Evolutionary conservation across 208 protist species (phyloP), one percentile per base, ranked within the genome.

Genomic region (Porcisia deanei): DNA sequence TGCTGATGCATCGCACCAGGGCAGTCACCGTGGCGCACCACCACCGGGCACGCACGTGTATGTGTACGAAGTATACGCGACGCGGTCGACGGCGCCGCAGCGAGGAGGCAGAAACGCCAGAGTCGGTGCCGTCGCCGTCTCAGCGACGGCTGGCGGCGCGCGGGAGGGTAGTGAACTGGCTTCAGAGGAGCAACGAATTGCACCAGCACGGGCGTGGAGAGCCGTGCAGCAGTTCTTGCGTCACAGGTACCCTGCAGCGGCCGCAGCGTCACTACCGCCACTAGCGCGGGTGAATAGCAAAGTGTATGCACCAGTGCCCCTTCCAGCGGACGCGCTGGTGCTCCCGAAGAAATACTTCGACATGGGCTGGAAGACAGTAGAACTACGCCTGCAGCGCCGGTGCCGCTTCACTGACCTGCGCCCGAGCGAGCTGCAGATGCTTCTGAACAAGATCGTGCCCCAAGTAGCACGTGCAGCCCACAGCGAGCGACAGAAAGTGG

Each of bases 41-140:
- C 39, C n/a, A 68, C 14, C 14, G 47, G 60, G 45, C n/a, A 45
- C 68, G 55, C 73, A 54, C 14, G 37, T 96, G 37, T 94, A 90
- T 81, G 66, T 86, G 1, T 96, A 96, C 71, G 90, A 96, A 52
- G 79, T 96, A 66, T 88, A 90, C 80, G 92, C 86, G 58, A 93
- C 90, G n/a, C 83, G 90, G 8, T 39, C 71, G 47, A 60, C 55
- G 37, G 18, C 43, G 22, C 66, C 69, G 30, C 37, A n/a, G 67
- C 49, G 49, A 9, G 34, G 30, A 22, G 25, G 53, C 16, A 45
- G 58, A n/a, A 61, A 25, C 10, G 58, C 8, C 58, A 41, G 49
- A 20, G 14, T n/a, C 47, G 68, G 30, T 41, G 45, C 30, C 52
- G 2, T 30, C 30, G 14, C 52, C 34, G 20, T 0, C 5, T 25